These are phyloP conservation scores for Lepiota venenata DNA, from an alignment of 768 basidiomycete genomes.

Conservation along the genomic window DNA sequence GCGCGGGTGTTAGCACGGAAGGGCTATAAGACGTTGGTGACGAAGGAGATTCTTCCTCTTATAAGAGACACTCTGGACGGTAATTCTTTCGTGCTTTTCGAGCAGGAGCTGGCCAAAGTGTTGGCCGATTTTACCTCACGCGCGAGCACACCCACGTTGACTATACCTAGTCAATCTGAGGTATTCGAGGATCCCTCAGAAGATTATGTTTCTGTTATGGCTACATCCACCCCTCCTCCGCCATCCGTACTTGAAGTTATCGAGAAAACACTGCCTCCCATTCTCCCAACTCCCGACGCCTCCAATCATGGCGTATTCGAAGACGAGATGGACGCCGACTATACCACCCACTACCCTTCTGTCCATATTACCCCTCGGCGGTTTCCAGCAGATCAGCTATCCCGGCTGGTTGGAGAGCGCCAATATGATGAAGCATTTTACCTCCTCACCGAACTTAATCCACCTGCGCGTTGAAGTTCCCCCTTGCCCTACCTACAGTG, in stretches of 20 bases:
- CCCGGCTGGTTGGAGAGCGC: constrained; percentile 17
- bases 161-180: neutral
- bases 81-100: constrained; percentile 15
- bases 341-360: constrained; percentile 13
- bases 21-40: constrained; percentile 32
- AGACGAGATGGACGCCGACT: constrained; percentile 23
- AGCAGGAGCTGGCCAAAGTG: constrained; percentile 9
- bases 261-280: constrained; percentile 24
- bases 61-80: constrained; percentile 13
- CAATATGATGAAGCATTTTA: constrained; percentile 26
- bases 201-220: constrained; percentile 23
- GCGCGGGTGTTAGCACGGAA: constrained; percentile 42
- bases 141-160: neutral
- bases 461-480: constrained; percentile 27
- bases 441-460: constrained; percentile 28
- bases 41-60: constrained; percentile 23
- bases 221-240: constrained; percentile 10
- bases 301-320: constrained; percentile 30
- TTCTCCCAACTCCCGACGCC: constrained; percentile 23
- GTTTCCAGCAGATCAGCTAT: constrained; percentile 16
- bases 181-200: constrained; percentile 30
- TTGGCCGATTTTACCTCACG: neutral
- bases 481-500: constrained; percentile 23
- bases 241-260: constrained; percentile 25
- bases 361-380: constrained; percentile 10